These are phyloP conservation scores for Periconia digitata DNA, from an alignment of 2,329 filamentous ascomycete genomes.

Conservation along the genomic window DNA sequence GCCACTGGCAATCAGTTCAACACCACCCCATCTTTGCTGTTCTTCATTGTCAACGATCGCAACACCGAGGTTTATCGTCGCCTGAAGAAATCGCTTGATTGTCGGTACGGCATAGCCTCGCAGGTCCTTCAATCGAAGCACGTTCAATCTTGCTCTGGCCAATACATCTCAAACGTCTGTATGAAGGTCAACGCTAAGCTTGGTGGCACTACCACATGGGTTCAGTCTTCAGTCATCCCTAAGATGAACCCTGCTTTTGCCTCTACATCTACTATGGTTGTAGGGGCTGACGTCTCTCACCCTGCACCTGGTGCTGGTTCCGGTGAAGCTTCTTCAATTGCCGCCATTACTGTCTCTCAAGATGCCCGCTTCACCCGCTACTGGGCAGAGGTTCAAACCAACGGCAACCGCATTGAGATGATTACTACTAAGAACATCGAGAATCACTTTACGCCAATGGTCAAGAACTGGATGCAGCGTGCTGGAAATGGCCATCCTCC, in stretches of 20 bases:
- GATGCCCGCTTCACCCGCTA: slow-evolving; percentile 74
- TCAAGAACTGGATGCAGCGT: slow-evolving; percentile 64
- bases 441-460: slow-evolving; percentile 65
- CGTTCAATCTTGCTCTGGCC: slow-evolving; percentile 68
- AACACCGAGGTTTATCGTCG: slow-evolving; percentile 74
- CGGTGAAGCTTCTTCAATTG: slow-evolving; percentile 66
- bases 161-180: slow-evolving; percentile 90
- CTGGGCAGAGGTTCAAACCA: slow-evolving; percentile 76
- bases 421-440: slow-evolving; percentile 68
- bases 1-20: slow-evolving; percentile 57
- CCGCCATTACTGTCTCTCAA: slow-evolving; percentile 80
- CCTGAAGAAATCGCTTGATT: slow-evolving; percentile 88
- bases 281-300: slow-evolving; percentile 92
- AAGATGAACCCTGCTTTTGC: slow-evolving; percentile 23
- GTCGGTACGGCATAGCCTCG: slow-evolving; percentile 77
- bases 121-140: slow-evolving; percentile 77
- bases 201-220: slow-evolving; percentile 72
- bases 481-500: slow-evolving; percentile 61
- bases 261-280: slow-evolving; percentile 67
- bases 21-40: slow-evolving; percentile 69
- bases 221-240: slow-evolving; percentile 41
- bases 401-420: slow-evolving; percentile 80
- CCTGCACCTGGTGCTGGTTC: slow-evolving; percentile 60
- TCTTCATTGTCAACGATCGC: slow-evolving; percentile 75
- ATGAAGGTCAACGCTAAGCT: slow-evolving; percentile 98